Percentiles rank a stretch among this genome's conserved stretches.
These are phyloP conservation scores for Wickerhamomyces ciferrii DNA, from an alignment of 805 yeast genomes.

Conservation along the genomic window DNA sequence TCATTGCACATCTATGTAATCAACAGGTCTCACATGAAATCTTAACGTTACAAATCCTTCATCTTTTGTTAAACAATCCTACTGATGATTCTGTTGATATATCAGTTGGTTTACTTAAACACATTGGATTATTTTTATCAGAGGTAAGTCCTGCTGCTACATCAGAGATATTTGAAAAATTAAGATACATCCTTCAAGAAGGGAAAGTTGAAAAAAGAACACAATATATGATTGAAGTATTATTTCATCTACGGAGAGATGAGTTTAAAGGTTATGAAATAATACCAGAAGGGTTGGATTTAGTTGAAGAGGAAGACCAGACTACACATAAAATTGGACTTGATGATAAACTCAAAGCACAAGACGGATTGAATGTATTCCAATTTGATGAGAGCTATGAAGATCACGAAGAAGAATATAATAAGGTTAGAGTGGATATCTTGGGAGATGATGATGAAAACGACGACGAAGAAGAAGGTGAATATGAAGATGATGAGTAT, in stretches of 20 bases:
- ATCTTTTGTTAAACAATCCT: constrained; percentile 39
- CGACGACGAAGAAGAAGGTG: constrained; percentile 39
- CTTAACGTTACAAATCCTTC: constrained; percentile 46
- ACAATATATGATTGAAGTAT: constrained; percentile 40
- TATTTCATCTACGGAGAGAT: constrained; percentile 45
- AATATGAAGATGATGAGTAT: constrained; percentile 31
- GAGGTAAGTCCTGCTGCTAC: constrained; percentile 38
- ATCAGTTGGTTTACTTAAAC: constrained; percentile 42
- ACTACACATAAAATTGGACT: constrained; percentile 50
- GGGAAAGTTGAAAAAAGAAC: constrained; percentile 37
- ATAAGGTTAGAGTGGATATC: constrained; percentile 21
- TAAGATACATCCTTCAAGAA: constrained; percentile 58
- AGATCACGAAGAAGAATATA: constrained; percentile 43
- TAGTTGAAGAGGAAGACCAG: constrained; percentile 60
- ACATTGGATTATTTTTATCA: constrained; percentile 46
- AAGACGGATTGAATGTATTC: constrained; percentile 45
- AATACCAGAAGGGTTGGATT: constrained; percentile 44
- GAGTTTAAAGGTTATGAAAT: constrained; percentile 34
- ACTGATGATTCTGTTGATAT: constrained; percentile 55
- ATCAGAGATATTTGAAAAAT: constrained; percentile 49
- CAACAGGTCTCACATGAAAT: constrained; percentile 55
- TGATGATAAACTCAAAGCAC: constrained; percentile 43
- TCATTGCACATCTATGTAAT: constrained; percentile 60
- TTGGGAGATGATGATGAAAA: constrained; percentile 26
- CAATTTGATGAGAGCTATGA: constrained; percentile 45